Base-by-base conservation (phyloP, 1,284 basidiomycete genomes). In the Hemileia vastatrix region DNA sequence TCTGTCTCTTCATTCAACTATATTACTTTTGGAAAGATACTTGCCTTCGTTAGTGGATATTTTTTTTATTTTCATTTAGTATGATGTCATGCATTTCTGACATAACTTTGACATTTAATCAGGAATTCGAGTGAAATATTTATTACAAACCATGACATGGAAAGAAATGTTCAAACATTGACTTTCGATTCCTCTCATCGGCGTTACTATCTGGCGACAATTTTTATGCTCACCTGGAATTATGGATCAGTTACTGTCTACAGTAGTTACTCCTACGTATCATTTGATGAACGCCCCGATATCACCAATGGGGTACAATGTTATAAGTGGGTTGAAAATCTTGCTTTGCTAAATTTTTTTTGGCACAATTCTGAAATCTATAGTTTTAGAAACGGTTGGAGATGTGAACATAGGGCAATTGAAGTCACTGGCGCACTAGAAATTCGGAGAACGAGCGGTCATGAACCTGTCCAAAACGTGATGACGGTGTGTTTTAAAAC, bases 181-280 rank as follows among this genome's bases (percentile, higher is more conserved):
- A 18, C 33, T 2, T 49, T 57, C 3, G 40, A 43, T 15, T 4
- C 27, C n/a, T 19, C 33, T 24, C 27, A 24, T 11, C 23, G 18
- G 4, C 3, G 31, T 6, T 61, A 61, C 44, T 19, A 54, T n/a
- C 32, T 61, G 9, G 51, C 40, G 31, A 33, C 54, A 19, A 36
- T 48, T 5, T 61, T 61, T 19, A 49, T 61, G 5, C 43, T 61
- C 5, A 54, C 52, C 4, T 61, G 59, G 59, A 43, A 31, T 11
- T 61, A 61, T 48, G 59, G 59, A 9, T 53, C 54, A 55, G 59
- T 54, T 6, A 53, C 54, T 44, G 52, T 62, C 18, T 50, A 49
- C 23, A 62, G 59, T 55, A 53, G 53, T 6, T 62, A 62, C 27
- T 49, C 54, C 47, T 62, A 54, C 44, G 49, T 53, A 1, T 40